Evolutionary conservation across 352 stramenopile species (phyloP).

Genomic region (Phytophthora hibernalis): DNA sequence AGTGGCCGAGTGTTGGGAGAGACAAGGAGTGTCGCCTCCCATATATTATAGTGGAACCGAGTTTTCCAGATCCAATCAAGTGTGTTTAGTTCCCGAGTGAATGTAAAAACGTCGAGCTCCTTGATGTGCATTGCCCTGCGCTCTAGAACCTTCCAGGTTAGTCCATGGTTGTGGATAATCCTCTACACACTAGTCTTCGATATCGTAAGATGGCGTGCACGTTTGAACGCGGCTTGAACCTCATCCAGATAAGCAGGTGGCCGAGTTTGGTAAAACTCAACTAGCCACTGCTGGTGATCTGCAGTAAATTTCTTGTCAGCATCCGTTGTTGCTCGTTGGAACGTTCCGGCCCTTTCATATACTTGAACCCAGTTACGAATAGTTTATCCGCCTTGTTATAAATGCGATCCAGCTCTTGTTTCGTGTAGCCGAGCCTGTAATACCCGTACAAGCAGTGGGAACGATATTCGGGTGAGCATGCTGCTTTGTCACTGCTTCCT

Average conservation of each 20-base stretch:
- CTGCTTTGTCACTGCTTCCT: neutral
- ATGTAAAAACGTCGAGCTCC: too few relatives aligned
- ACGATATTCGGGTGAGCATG: conserved; percentile 12
- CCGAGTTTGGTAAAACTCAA: neutral
- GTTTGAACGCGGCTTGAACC: neutral
- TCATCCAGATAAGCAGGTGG: neutral
- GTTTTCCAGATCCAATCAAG: too few relatives aligned
- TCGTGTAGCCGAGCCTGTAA: conserved; percentile 3
- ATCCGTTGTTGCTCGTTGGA: neutral
- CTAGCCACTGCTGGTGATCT: neutral
- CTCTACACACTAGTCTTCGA: too few relatives aligned
- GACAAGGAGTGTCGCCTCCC: too few relatives aligned
- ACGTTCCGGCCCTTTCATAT: neutral
- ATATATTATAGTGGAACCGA: too few relatives aligned
- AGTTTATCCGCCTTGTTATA: conserved; percentile 4
- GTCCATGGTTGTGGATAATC: neutral
- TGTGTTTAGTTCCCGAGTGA: too few relatives aligned
- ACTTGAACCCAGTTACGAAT: conserved; percentile 11
- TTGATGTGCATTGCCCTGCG: neutral
- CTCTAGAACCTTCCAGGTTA: neutral
- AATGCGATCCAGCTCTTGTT: neutral
- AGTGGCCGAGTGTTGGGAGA: too few relatives aligned
- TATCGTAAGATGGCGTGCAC: neutral
- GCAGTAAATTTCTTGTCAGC: neutral
- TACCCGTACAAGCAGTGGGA: conserved; percentile 14